Evolutionary conservation across 345 rosid species (phyloP).

Genomic region (Erucastrum elatum): DNA sequence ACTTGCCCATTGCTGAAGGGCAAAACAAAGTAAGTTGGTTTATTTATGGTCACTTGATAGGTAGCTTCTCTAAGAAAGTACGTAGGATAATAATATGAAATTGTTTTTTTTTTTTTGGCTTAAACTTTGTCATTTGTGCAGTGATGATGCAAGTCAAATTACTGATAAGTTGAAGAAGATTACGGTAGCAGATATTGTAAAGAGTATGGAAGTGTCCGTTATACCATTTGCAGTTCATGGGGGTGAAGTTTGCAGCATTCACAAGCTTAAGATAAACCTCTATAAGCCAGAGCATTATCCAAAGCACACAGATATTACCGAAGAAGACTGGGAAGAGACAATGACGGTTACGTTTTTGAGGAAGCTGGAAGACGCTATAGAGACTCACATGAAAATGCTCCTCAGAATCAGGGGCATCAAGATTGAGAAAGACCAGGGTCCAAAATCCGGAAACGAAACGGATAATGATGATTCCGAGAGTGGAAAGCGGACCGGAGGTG

Average conservation of each 20-base stretch:
- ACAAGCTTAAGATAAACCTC: slow-evolving; percentile 82
- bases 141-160: slow-evolving; percentile 66
- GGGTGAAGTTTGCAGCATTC: slow-evolving; percentile 52
- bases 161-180: slow-evolving; percentile 80
- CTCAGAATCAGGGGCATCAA: slow-evolving; percentile 72
- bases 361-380: slow-evolving; percentile 89
- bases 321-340: slow-evolving; percentile 65
- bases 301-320: slow-evolving; percentile 45
- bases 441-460: slow-evolving; percentile 46
- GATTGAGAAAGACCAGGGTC: slow-evolving; percentile 37
- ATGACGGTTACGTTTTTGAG: slow-evolving; percentile 57
- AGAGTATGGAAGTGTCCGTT: slow-evolving; percentile 67
- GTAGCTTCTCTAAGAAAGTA: background rate
- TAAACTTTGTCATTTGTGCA: slow-evolving; percentile 38
- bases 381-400: slow-evolving; percentile 66
- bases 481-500: slow-evolving; percentile 43
- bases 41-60: slow-evolving; percentile 13
- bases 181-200: slow-evolving; percentile 72
- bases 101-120: background rate
- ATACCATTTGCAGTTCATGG: slow-evolving; percentile 51
- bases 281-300: slow-evolving; percentile 61
- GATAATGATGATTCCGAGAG: slow-evolving; percentile 53
- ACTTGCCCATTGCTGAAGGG: slow-evolving; percentile 79
- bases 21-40: slow-evolving; percentile 60
- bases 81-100: background rate